Evolutionary conservation across 2,329 filamentous ascomycete species (phyloP).

Genomic region (Aciculosporium take): DNA sequence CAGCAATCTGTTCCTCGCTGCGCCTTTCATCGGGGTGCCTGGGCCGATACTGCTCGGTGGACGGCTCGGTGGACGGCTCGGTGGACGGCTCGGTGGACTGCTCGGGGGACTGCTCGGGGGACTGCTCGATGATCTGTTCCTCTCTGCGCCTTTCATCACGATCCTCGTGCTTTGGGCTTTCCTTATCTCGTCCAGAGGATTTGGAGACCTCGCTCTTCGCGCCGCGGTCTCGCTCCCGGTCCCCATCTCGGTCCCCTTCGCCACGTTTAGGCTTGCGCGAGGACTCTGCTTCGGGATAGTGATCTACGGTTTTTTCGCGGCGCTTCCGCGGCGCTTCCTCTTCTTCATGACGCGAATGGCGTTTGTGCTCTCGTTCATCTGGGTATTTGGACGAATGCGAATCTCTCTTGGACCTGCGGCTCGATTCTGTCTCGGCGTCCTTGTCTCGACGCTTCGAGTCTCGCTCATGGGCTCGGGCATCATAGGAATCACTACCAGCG

Average conservation of each 20-base stretch:
- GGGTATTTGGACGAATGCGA: constrained; percentile 15
- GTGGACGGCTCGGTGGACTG: too few species aligned
- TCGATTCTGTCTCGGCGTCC: constrained; percentile 8
- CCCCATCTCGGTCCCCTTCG: constrained; percentile 15
- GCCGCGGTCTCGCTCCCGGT: constrained; percentile 16
- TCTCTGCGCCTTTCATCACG: constrained; percentile 15
- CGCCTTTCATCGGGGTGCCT: too few species aligned
- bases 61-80: too few species aligned
- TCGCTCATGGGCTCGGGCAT: constrained; percentile 9
- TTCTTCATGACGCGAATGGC: constrained; percentile 19
- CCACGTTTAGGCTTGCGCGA: constrained; percentile 11
- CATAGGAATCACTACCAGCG: constrained; percentile 4
- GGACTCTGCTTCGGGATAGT: constrained; percentile 12
- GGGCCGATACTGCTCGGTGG: too few species aligned
- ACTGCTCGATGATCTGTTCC: too few species aligned
- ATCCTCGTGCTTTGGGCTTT: constrained; percentile 12
- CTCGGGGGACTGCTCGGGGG: too few species aligned
- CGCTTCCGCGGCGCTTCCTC: constrained; percentile 16
- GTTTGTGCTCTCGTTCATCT: constrained; percentile 17
- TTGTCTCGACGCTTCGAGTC: constrained; percentile 13
- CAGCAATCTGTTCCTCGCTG: constrained; percentile 15
- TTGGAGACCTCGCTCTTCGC: constrained; percentile 12
- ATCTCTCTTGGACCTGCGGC: constrained; percentile 17
- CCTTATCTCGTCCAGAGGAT: constrained; percentile 11
- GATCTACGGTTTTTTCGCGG: constrained; percentile 14